Evolutionary conservation across 257 asterid genomes (phyloP).

Genomic region (Haberlea rhodopensis): DNA sequence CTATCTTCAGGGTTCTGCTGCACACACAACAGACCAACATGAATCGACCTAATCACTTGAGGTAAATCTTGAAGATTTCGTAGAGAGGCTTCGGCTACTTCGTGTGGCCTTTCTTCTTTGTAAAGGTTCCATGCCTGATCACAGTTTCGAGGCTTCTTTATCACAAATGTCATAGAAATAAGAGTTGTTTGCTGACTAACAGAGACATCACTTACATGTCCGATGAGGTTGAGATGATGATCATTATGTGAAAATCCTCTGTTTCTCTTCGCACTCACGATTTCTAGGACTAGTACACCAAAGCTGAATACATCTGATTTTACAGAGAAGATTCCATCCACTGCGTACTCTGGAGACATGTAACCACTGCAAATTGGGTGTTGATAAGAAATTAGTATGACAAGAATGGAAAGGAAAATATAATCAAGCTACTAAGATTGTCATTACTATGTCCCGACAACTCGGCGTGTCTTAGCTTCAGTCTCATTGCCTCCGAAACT

Average conservation of each 20-base stretch:
- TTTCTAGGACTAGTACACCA: constrained; percentile 23
- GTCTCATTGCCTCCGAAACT: constrained; percentile 23
- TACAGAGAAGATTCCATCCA: constrained; percentile 28
- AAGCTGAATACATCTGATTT: constrained; percentile 27
- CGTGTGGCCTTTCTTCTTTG: neutral
- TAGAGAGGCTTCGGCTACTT: neutral
- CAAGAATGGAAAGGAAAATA: neutral
- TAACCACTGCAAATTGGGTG: constrained; percentile 22
- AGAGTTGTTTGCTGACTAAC: neutral
- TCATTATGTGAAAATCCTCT: constrained; percentile 1
- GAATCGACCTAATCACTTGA: neutral
- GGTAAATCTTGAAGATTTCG: neutral
- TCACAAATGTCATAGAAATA: too few species aligned
- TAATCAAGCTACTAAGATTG: too few species aligned
- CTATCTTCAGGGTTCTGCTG: neutral
- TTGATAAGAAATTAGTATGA: neutral
- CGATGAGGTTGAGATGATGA: neutral
- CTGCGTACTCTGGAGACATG: constrained; percentile 27
- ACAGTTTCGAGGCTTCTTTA: neutral
- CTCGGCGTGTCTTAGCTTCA: constrained; percentile 22
- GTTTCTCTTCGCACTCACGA: constrained; percentile 22
- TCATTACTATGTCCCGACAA: constrained; percentile 26
- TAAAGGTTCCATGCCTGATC: neutral
- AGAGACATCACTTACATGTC: neutral
- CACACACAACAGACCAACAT: neutral